Evolutionary conservation across 1,284 basidiomycete genomes (phyloP), one percentile per base, ranked within the genome.

Genomic region (Kalmanozyma brasiliensis): DNA sequence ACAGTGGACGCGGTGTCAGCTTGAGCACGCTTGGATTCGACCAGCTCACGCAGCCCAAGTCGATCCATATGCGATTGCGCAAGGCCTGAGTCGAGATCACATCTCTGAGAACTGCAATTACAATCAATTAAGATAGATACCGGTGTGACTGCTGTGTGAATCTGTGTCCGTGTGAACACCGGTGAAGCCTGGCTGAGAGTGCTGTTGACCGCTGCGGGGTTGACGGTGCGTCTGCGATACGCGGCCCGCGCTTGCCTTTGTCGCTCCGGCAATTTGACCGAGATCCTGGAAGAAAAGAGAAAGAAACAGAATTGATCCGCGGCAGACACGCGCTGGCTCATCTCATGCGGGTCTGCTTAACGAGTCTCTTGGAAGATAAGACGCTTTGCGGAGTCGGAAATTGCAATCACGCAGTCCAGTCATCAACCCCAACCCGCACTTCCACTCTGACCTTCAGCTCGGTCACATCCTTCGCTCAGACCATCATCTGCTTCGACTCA

Each of bases 1-100:
- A 96, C 79, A 93, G 91, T 53, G 94, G 95, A 17, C 85, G 93
- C 29, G 95, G 95, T 3, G 85, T 97, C 64, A 93, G 91, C 76
- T 84, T 97, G 74, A 93, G 91, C 80, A 89, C 89, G 77, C 92
- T 93, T 65, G 93, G 92, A 0, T 73, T 68, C 35, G 70, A 73
- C 26, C 56, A 60, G 56, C 48, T 73, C 34, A 73, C 70, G 9
- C 65, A 67, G 44, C 57, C 70, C 43, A 73, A 73, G 55, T 49
- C 60, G 35, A 73, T 73, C 35, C 70, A 73, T 49, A 73, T 73
- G 70, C 65, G 70, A n/a, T 24, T 73, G 51, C 53, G 65, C 34
- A 72, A 67, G 57, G 26, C 68, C 4, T 69, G 35, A 51, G 14
- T 14, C 24, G 4, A 32, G 17, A 45, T 22, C 17, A 10, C 17